Evolutionary conservation across 177 flowering plant genomes (phyloP).

Genomic region (Vitis hybrid): DNA sequence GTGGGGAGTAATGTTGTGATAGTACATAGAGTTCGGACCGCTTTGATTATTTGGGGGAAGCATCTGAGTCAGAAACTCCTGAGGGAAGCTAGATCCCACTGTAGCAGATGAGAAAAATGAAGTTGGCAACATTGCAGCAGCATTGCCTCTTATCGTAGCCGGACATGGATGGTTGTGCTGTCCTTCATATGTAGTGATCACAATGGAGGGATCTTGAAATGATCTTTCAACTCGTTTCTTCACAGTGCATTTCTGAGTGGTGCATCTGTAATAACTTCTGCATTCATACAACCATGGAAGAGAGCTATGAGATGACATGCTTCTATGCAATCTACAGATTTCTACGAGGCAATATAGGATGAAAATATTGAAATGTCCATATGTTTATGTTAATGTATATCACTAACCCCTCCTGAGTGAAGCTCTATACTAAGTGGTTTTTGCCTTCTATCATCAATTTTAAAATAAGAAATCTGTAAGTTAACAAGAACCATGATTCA

Average conservation of each 20-base stretch:
- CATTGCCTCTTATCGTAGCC: constrained; percentile 60
- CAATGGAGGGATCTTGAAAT: constrained; percentile 58
- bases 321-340: not conserved
- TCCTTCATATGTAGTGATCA: constrained; percentile 78
- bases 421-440: too few relatives aligned
- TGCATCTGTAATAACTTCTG: constrained; percentile 84
- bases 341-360: too few relatives aligned
- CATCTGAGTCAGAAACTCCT: constrained; percentile 34
- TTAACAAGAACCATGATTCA: too few relatives aligned
- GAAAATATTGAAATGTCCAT: too few relatives aligned
- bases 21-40: constrained; percentile 6
- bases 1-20: constrained; percentile 23
- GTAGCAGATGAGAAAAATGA: constrained; percentile 31
- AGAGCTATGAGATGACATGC: not conserved
- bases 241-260: constrained; percentile 65
- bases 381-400: too few relatives aligned
- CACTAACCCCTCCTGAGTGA: too few relatives aligned
- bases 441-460: too few relatives aligned
- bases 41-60: constrained; percentile 27
- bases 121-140: constrained; percentile 38
- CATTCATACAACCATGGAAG: constrained; percentile 1
- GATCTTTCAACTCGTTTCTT: constrained; percentile 80
- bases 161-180: constrained; percentile 75
- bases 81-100: constrained; percentile 29
- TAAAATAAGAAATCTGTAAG: not conserved